These are phyloP conservation scores for Ballota nigra DNA, from an alignment of 257 asterid species.

Conservation along the genomic window DNA sequence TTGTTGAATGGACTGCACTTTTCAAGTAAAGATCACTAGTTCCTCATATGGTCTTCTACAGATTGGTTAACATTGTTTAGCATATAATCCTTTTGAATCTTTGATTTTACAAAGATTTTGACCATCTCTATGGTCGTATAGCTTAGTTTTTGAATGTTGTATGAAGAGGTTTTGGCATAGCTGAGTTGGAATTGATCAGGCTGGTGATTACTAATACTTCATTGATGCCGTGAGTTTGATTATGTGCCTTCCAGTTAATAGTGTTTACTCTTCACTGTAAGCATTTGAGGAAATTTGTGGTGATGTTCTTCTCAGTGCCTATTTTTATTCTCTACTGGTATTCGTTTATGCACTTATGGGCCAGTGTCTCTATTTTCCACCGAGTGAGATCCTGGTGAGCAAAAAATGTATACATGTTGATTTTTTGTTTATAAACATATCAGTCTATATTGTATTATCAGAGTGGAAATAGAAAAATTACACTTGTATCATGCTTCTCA, in stretches of 20 bases:
- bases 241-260: background rate
- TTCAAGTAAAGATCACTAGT: slow-evolving; percentile 38
- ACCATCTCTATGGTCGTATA: slow-evolving; percentile 1
- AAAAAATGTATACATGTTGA: background rate
- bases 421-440: background rate
- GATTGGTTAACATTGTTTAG: background rate
- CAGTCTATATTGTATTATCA: background rate
- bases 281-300: background rate
- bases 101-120: background rate
- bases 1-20: slow-evolving; percentile 68
- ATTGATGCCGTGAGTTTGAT: background rate
- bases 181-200: background rate
- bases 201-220: background rate
- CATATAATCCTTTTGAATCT: background rate
- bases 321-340: slow-evolving; percentile 2
- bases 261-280: background rate
- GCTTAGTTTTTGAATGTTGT: background rate
- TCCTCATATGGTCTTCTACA: background rate
- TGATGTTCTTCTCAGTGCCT: background rate
- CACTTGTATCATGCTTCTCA: background rate
- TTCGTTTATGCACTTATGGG: background rate
- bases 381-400: background rate
- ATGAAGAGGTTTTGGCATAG: background rate
- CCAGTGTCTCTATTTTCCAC: background rate
- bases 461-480: slow-evolving; percentile 15